These are phyloP conservation scores for Gracilariopsis chorda DNA, from an alignment of 23 red algal genomes.

Conservation along the genomic window DNA sequence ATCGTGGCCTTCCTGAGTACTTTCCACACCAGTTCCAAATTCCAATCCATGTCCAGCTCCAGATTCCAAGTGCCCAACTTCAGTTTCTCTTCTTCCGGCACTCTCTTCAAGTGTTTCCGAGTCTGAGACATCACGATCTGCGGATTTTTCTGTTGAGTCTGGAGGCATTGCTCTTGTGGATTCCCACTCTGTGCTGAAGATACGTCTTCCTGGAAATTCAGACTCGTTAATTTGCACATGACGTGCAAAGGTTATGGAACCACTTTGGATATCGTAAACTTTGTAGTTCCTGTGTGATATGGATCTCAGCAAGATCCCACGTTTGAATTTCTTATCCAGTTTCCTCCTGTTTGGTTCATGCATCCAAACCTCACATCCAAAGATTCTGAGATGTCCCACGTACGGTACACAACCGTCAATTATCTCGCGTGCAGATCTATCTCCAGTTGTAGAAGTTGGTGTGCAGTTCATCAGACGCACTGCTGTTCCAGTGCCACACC, in stretches of 20 bases:
- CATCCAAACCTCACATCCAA: constrained; percentile 30
- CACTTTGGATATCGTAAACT: neutral
- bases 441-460: neutral
- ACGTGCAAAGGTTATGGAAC: neutral
- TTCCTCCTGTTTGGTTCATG: neutral
- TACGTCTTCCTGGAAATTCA: neutral
- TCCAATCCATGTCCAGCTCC: too few relatives aligned
- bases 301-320: neutral
- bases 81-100: too few relatives aligned
- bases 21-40: too few relatives aligned
- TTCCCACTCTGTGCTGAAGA: neutral
- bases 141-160: too few relatives aligned
- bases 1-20: too few relatives aligned
- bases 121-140: too few relatives aligned
- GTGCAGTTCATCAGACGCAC: neutral
- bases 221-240: constrained; percentile 1
- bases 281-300: neutral
- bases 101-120: too few relatives aligned
- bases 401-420: neutral
- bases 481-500: constrained; percentile 1
- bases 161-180: too few relatives aligned
- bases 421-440: neutral
- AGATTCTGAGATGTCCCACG: neutral
- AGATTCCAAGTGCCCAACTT: too few relatives aligned
- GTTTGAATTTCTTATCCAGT: neutral